Percentiles rank a stretch among this genome's conserved stretches.
These are phyloP conservation scores for Heritiera fomes DNA, from an alignment of 345 rosid genomes.

Conservation along the genomic window DNA sequence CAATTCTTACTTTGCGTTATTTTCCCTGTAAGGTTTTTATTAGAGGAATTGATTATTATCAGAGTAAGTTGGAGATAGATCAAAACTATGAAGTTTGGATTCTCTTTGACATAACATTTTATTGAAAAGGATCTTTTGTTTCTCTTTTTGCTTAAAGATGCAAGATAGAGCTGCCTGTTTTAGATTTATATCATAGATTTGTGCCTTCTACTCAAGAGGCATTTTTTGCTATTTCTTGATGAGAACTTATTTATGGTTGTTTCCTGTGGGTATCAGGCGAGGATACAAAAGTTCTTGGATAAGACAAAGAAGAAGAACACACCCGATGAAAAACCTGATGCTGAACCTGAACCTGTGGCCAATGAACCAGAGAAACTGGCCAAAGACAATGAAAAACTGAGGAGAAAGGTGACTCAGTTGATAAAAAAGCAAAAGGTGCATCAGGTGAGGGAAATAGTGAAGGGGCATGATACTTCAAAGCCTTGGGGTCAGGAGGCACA, in stretches of 20 bases:
- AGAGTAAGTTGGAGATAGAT: not conserved
- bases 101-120: not conserved
- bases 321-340: constrained; percentile 30
- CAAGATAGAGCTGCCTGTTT: not conserved
- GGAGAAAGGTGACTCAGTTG: constrained; percentile 56
- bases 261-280: constrained; percentile 49
- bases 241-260: constrained; percentile 22
- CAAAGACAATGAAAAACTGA: constrained; percentile 56
- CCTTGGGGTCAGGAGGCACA: constrained; percentile 96
- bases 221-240: constrained; percentile 11
- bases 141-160: not conserved
- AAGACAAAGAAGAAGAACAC: constrained; percentile 59
- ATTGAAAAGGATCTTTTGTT: not conserved
- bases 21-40: not conserved
- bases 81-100: not conserved
- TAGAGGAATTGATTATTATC: not conserved
- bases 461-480: constrained; percentile 52
- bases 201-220: not conserved
- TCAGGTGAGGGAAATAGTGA: constrained; percentile 59
- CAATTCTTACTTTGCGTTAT: not conserved
- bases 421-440: constrained; percentile 67
- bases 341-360: constrained; percentile 37
- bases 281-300: constrained; percentile 68
- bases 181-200: not conserved
- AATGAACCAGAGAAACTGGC: constrained; percentile 34